Conservation (phyloP, 345 rosid species). For the Lumnitzera littorea region DNA sequence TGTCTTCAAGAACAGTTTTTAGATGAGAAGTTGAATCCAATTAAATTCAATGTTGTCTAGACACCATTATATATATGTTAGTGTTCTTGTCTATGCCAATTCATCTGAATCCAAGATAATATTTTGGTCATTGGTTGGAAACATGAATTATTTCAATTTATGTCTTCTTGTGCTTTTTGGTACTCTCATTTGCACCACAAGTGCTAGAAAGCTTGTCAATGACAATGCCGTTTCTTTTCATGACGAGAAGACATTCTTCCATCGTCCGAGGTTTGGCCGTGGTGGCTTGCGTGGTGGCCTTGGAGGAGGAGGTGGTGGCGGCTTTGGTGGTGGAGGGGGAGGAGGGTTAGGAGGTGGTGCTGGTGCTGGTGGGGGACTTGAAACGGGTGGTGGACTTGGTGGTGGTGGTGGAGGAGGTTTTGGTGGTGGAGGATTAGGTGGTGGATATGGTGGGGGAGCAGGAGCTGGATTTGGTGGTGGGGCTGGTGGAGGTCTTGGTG, state of each 20-base stretch:
- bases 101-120: too few species aligned
- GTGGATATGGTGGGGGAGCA: background rate
- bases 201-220: background rate
- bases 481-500: constrained; percentile 3
- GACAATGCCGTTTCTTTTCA: background rate
- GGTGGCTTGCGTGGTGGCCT: background rate
- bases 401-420: background rate
- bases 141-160: background rate
- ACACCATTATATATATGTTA: too few species aligned
- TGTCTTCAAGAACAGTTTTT: too few species aligned
- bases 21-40: too few species aligned
- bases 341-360: constrained; percentile 6
- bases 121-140: too few species aligned
- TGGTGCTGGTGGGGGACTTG: constrained; percentile 1
- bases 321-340: background rate
- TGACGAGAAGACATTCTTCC: too few species aligned
- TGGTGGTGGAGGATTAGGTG: constrained; percentile 3
- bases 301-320: constrained; percentile 3
- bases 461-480: constrained; percentile 6
- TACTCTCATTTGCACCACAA: background rate
- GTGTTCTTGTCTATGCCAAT: too few species aligned
- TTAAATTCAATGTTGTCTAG: too few species aligned
- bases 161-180: background rate
- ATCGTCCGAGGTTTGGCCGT: too few species aligned
- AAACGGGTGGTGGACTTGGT: background rate